Evolutionary conservation across 2,329 filamentous ascomycete species (phyloP), one percentile per base, ranked within the genome.

Genomic region (Botrytis fabae): DNA sequence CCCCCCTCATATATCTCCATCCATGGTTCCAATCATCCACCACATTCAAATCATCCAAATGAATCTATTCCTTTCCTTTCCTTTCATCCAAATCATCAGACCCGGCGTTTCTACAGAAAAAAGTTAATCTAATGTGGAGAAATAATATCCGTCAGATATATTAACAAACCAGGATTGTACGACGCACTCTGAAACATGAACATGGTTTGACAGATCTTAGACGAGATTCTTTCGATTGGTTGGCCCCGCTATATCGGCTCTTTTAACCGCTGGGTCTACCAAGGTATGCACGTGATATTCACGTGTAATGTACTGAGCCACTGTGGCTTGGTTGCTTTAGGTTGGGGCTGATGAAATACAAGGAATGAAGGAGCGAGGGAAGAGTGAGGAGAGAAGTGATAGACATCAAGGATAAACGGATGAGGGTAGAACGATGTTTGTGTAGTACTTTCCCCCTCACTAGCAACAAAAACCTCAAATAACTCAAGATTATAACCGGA

Each of bases 111-210:
- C n/a, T 20, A n/a, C 46, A n/a, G 22, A n/a, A n/a, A 22, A 20
- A n/a, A 40, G 20, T 42, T 69, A 69, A 69, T 69, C 66, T 69
- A 69, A 22, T 40, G 57, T 60, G 62, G 64, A 66, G 63, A 72
- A 62, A 59, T 28, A 48, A 42, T 38, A 48, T 63, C 71, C 64
- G 46, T 68, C 71, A 70, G 28, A 73, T 69, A 72, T 42, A 65
- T 71, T 65, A 64, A 66, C 12, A 57, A 57, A 28, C 65, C 9
- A 57, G 65, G 65, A 57, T 57, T 8, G 12, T 8, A 28, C 25
- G 38, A 54, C 9, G 46, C 16, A 25, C 54, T 40, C 28, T 68
- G 64, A 68, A 68, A 68, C 64, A 68, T 40, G 64, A 63, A 38
- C 64, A 68, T 28, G 35, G 35, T 12, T 40, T 32, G 22, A 22